Evolutionary conservation across 768 basidiomycete genomes (phyloP).

Genomic region (Collybia sp.): DNA sequence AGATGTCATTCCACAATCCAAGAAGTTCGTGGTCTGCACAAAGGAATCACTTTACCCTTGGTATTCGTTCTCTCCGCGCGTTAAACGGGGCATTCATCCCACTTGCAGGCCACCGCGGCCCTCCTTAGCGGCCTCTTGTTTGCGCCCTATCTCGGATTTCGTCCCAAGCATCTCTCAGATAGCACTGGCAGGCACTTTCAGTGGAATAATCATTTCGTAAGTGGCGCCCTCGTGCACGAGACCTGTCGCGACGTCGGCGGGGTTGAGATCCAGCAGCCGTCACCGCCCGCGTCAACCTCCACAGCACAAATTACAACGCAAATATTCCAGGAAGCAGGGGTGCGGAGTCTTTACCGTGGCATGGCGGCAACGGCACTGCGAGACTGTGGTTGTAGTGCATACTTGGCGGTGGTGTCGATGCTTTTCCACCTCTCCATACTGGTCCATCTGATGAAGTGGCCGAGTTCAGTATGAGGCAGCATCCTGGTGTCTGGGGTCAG

Average conservation of each 20-base stretch:
- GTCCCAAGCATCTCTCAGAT: slow-evolving; percentile 70
- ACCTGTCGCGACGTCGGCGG: slow-evolving; percentile 75
- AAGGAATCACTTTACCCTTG: slow-evolving; percentile 78
- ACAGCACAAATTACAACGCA: slow-evolving; percentile 47
- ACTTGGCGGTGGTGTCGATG: slow-evolving; percentile 52
- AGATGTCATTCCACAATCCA: slow-evolving; percentile 62
- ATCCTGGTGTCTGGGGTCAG: slow-evolving; percentile 38
- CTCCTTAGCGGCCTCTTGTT: slow-evolving; percentile 86
- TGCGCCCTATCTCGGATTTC: slow-evolving; percentile 62
- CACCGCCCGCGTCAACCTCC: slow-evolving; percentile 41
- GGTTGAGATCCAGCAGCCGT: slow-evolving; percentile 87
- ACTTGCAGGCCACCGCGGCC: slow-evolving; percentile 55
- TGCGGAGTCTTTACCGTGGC: slow-evolving; percentile 75
- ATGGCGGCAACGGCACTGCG: slow-evolving; percentile 67
- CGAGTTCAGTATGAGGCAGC: slow-evolving; percentile 56
- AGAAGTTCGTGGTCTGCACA: slow-evolving; percentile 66
- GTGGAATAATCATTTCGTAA: slow-evolving; percentile 77
- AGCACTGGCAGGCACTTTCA: slow-evolving; percentile 71
- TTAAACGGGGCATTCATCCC: not conserved
- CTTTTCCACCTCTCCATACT: not conserved
- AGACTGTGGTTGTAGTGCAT: slow-evolving; percentile 81
- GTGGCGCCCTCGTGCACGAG: slow-evolving; percentile 36
- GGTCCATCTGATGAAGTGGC: not conserved
- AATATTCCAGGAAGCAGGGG: slow-evolving; percentile 51
- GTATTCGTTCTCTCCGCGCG: slow-evolving; percentile 30